These are phyloP conservation scores for Amaranthus tricolor DNA, from an alignment of 179 eudicot genomes.

Conservation along the genomic window DNA sequence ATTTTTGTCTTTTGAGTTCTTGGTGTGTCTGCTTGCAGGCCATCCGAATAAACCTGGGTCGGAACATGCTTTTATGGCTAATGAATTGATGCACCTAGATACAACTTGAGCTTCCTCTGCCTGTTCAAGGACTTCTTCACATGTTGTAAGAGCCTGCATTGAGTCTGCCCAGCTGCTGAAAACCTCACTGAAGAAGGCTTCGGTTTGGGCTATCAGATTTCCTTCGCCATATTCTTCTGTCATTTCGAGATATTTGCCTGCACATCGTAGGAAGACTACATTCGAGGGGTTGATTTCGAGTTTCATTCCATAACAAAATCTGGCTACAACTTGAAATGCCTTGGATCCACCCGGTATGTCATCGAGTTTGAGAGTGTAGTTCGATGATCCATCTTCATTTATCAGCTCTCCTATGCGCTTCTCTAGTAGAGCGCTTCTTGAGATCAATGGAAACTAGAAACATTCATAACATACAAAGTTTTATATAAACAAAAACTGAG, in stretches of 20 bases:
- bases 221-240: slow-evolving; percentile 89
- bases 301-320: slow-evolving; percentile 85
- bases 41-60: slow-evolving; percentile 75
- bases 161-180: slow-evolving; percentile 76
- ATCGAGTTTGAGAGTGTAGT: slow-evolving; percentile 49
- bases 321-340: slow-evolving; percentile 75
- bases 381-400: slow-evolving; percentile 48
- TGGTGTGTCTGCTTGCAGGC: slow-evolving; percentile 48
- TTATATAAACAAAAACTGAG: background rate
- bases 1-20: slow-evolving; percentile 56
- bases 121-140: slow-evolving; percentile 55
- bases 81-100: slow-evolving; percentile 66
- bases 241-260: slow-evolving; percentile 80
- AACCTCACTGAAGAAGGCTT: slow-evolving; percentile 66
- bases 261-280: slow-evolving; percentile 75
- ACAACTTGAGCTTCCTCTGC: slow-evolving; percentile 71
- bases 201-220: slow-evolving; percentile 71
- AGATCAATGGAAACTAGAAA: slow-evolving; percentile 81
- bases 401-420: slow-evolving; percentile 61
- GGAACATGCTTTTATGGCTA: slow-evolving; percentile 69
- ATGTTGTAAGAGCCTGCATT: slow-evolving; percentile 62
- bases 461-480: background rate
- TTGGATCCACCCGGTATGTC: slow-evolving; percentile 83
- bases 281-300: slow-evolving; percentile 76
- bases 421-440: slow-evolving; percentile 86